A percentile compares a stretch with the other conserved stretches of the same genome.
Evolutionary conservation across 192 early-diverging fungal species (phyloP).

Genomic region (Pilaira anomala): DNA sequence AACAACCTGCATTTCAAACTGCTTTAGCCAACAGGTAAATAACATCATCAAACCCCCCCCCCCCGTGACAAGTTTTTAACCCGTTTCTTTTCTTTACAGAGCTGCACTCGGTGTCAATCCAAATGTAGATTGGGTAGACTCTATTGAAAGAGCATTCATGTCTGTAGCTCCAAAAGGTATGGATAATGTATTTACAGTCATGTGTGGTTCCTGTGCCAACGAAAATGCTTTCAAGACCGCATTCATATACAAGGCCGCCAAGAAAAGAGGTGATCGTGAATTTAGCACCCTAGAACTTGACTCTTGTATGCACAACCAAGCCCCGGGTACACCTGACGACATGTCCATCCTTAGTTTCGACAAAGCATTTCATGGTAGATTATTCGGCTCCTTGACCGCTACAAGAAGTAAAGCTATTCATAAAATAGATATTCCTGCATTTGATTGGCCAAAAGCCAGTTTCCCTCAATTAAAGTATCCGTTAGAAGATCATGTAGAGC

Average conservation of each 20-base stretch:
- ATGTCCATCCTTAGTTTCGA: conserved; percentile 64
- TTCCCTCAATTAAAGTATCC: conserved; percentile 71
- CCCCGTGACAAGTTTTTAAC: no score
- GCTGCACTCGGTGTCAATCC: conserved; percentile 68
- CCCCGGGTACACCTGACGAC: conserved; percentile 59
- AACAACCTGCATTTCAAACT: conserved; percentile 54
- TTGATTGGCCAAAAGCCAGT: conserved; percentile 59
- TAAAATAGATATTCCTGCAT: conserved; percentile 74
- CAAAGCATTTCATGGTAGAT: conserved; percentile 63
- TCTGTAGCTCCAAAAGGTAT: conserved; percentile 62
- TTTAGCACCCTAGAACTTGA: conserved; percentile 43
- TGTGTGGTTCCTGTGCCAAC: conserved; percentile 74
- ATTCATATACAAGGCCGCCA: conserved; percentile 60
- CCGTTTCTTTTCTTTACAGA: conserved; percentile 6
- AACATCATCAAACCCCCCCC: no score
- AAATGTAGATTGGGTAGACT: conserved; percentile 56
- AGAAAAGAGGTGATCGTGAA: conserved; percentile 34
- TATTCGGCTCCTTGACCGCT: conserved; percentile 66
- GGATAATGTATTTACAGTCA: conserved; percentile 67
- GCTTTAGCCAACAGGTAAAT: conserved; percentile 61
- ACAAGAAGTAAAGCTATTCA: conserved; percentile 70
- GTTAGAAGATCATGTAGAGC: conserved; percentile 49
- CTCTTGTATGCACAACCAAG: conserved; percentile 62
- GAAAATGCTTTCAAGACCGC: conserved; percentile 75
- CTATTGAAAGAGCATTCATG: conserved; percentile 62